Evolutionary conservation across 2,329 filamentous ascomycete genomes (phyloP), one percentile per base, ranked within the genome.

Genomic region (Ophiosphaerella narmari): DNA sequence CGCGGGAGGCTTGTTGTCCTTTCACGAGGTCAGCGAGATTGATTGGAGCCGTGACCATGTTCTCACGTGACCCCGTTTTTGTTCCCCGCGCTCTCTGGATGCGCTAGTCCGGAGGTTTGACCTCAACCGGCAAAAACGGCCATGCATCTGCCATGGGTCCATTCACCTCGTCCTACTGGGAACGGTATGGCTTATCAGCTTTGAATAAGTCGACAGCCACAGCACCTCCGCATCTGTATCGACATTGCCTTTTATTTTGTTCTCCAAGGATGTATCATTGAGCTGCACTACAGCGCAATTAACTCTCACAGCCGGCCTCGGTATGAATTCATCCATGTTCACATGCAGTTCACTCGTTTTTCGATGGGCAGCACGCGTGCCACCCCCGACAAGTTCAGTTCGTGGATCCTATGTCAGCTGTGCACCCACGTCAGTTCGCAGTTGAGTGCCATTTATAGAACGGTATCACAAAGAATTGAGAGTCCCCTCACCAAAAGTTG

Each of bases 21-120:
- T 47, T 50, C 52, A 61, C 59, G 51, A 62, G 62, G 55, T 43
- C 48, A 57, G 58, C 52, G 49, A 52, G 46, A 53, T 48, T 55
- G 46, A 44, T 52, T 11, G 26, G 57, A 57, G 50, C 50, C 52
- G 49, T 50, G 48, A 39, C 48, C 46, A 48, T 26, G 43, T 42
- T 35, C 18, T 13, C 61, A 66, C 63, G 62, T 67, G 64, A 65
- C 52, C 13, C 35, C 43, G 52, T 26, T 36, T 43, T 47, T 52
- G 54, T 55, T 54, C 62, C 65, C 63, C 60, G 60, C 59, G 54
- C 43, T 58, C 61, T 58, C 46, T 55, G 55, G 49, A 48, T 53
- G 46, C 40, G 36, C 48, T 34, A 41, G 38, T 12, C 24, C 38
- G 38, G 21, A n/a, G 13, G 29, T 21, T 46, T 24, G 26, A 24